phyloP scores from a whole-genome alignment of 2,329 filamentous ascomycete genomes.

The Dichotomopilus funicola region DNA sequence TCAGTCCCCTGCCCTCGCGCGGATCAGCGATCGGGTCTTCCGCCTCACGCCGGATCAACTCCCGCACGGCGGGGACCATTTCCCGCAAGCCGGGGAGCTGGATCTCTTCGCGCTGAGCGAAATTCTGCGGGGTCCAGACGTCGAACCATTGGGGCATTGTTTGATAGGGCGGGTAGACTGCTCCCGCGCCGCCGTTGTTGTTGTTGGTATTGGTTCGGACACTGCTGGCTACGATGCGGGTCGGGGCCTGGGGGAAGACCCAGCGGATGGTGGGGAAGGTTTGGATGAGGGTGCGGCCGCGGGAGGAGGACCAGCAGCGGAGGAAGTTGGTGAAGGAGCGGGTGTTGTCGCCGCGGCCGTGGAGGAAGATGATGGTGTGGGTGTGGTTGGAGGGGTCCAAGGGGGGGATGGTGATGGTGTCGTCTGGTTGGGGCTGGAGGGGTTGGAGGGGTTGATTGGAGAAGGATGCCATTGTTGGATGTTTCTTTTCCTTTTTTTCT shows the following conservation, averaged over 20 bases:
- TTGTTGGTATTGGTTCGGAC: too few relatives aligned
- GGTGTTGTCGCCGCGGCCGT: constrained; percentile 38
- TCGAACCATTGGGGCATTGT: constrained; percentile 43
- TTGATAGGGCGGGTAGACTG: constrained; percentile 18
- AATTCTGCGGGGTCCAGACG: constrained; percentile 37
- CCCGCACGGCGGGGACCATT: constrained; percentile 30
- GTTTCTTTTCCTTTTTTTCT: too few relatives aligned
- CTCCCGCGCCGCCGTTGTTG: constrained; percentile 2
- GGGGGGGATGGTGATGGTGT: constrained; percentile 5
- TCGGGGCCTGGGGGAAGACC: constrained; percentile 42
- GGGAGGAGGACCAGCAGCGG: constrained; percentile 27
- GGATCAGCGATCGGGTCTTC: not conserved
- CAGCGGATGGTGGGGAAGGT: constrained; percentile 41
- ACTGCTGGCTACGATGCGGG: constrained; percentile 23
- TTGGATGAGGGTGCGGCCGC: constrained; percentile 30
- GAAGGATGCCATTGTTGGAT: not conserved
- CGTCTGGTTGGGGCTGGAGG: not conserved
- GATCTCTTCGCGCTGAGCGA: constrained; percentile 36
- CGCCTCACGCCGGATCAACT: constrained; percentile 33
- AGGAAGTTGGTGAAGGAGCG: constrained; percentile 30
- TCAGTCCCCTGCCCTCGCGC: constrained; percentile 20
- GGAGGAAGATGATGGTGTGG: constrained; percentile 41
- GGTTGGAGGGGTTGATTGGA: not conserved
- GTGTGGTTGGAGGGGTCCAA: constrained; percentile 16
- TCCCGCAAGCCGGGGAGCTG: constrained; percentile 37